Base-by-base conservation (phyloP, 2,329 filamentous ascomycete genomes). In the Calonectria crousiana region DNA sequence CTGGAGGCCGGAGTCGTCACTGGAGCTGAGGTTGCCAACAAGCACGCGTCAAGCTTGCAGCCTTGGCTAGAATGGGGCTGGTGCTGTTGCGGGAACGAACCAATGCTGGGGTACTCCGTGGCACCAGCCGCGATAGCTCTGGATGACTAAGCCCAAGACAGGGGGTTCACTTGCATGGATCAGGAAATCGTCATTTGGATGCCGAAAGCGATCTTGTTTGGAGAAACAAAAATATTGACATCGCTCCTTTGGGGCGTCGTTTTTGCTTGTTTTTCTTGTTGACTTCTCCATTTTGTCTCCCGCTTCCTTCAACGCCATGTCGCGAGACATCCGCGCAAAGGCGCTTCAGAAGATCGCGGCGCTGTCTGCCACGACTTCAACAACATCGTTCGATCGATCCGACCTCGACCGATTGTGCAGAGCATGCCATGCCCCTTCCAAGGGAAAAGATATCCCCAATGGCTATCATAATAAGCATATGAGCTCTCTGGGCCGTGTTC, bases 261-360 rank as follows among this genome's bases (percentile, higher is more conserved):
- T 16, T 44, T 60, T 71, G 44, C 60, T 32, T 67, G 49, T 53
- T 62, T 51, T 51, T n/a, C 49, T 44, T 58, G 53, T 47, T 14
- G 10, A 44, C 47, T 70, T 62, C 1, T 65, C 14, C 66, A 30
- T 67, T 26, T 32, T 75, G 60, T 56, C 26, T 69, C 49, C 51
- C 44, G 52, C 66, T 30, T 41, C 32, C 36, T 71, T 67, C 51
- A 41, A 38, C 53, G 83, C 69, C 73, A 90, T 90, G 85, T 85
- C 88, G 76, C 88, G 88, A 81, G 87, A 91, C 79, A 89, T 93
- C 75, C 91, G 92, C 81, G 90, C 89, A 76, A 88, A 88, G 81
- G 92, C 92, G 77, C 86, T 93, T 71, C 87, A 93, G 84, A 93
- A 92, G 85, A 92, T 93, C 77, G 92, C 92, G 52, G 87, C 88